Evolutionary conservation across 192 early-diverging fungal species (phyloP).

Genomic region (Funneliformis mosseae): DNA sequence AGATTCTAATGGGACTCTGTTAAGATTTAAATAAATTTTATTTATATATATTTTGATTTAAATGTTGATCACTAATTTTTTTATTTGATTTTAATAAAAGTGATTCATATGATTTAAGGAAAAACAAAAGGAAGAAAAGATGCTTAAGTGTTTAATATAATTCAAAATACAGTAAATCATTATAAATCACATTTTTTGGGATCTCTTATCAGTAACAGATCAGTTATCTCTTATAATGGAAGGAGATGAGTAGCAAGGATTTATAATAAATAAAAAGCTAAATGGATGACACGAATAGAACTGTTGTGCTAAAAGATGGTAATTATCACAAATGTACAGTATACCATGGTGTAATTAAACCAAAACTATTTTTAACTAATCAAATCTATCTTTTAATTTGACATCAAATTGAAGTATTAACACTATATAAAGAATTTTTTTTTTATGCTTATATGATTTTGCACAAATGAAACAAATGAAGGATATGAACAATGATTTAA

Average conservation of each 20-base stretch:
- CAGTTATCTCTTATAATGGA: constrained; percentile 29
- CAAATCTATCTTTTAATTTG: too few relatives aligned
- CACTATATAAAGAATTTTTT: too few relatives aligned
- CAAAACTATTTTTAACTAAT: too few relatives aligned
- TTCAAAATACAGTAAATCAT: constrained; percentile 12
- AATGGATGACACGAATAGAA: constrained; percentile 1
- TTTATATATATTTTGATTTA: constrained; percentile 34
- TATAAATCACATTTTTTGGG: constrained; percentile 28
- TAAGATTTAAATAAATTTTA: constrained; percentile 21
- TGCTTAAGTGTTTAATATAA: constrained; percentile 54
- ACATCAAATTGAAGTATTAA: too few relatives aligned
- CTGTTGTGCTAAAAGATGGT: constrained; percentile 24
- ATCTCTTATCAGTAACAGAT: constrained; percentile 12
- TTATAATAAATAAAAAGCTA: not conserved
- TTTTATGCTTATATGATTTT: too few relatives aligned
- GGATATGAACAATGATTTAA: too few relatives aligned
- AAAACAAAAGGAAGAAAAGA: constrained; percentile 50
- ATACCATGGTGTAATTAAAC: too few relatives aligned
- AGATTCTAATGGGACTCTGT: constrained; percentile 24
- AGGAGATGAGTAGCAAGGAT: constrained; percentile 1
- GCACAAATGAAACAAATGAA: too few relatives aligned
- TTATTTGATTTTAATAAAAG: constrained; percentile 22
- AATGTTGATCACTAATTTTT: constrained; percentile 29
- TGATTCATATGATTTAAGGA: constrained; percentile 19
- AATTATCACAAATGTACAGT: too few relatives aligned